These are phyloP conservation scores for Hypoxylon fuscum DNA, from an alignment of 495 filamentous ascomycete species.

Conservation along the genomic window DNA sequence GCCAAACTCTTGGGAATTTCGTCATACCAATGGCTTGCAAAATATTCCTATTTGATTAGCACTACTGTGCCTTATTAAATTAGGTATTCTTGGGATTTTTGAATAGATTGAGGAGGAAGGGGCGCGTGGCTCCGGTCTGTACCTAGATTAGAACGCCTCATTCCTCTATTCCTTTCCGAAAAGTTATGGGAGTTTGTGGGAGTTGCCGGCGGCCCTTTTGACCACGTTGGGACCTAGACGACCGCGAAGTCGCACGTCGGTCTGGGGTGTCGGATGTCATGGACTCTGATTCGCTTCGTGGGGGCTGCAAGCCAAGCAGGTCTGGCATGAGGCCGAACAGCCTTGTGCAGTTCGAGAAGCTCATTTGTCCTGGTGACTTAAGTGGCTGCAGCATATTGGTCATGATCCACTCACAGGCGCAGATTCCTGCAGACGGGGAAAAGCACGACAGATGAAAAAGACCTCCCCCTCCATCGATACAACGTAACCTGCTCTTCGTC, in stretches of 20 bases:
- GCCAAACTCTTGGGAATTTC: conserved; percentile 36
- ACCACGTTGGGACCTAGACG: conserved; percentile 24
- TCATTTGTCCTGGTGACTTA: conserved; percentile 50
- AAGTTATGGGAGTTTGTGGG: conserved; percentile 18
- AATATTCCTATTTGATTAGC: conserved; percentile 5
- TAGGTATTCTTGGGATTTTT: conserved; percentile 5
- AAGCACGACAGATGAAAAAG: conserved; percentile 37
- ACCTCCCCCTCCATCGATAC: conserved; percentile 29
- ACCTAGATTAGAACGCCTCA: conserved; percentile 22
- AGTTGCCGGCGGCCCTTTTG: conserved; percentile 23
- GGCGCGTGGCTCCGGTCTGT: conserved; percentile 22
- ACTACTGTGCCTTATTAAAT: conserved; percentile 3
- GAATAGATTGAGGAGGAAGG: conserved; percentile 24
- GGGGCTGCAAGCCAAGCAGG: conserved; percentile 37
- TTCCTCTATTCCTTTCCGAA: conserved; percentile 1
- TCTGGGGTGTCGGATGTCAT: conserved; percentile 29
- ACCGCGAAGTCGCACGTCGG: conserved; percentile 34
- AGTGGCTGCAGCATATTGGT: conserved; percentile 39
- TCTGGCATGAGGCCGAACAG: conserved; percentile 45
- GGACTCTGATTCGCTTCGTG: conserved; percentile 40
- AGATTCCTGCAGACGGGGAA: conserved; percentile 31
- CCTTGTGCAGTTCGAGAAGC: conserved; percentile 44
- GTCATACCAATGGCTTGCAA: conserved; percentile 16
- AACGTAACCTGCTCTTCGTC: conserved; percentile 32
- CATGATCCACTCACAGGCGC: conserved; percentile 35